Conservation (phyloP, 1,139 yeast genomes). For the Yueomyces sp. region DNA sequence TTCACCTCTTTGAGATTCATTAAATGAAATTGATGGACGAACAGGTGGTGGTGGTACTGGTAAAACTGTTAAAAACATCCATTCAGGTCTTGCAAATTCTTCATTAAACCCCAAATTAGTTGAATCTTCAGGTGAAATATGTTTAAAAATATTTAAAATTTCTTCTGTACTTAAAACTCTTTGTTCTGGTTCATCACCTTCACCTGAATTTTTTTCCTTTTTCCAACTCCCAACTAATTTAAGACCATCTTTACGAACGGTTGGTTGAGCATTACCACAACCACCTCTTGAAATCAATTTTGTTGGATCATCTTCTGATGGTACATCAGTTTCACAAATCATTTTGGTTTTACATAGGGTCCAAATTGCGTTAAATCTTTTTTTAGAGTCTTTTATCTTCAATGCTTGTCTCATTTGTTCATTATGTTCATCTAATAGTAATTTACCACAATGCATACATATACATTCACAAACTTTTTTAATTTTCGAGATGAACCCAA, state of each 20-base stretch:
- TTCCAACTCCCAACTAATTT: conserved; percentile 98
- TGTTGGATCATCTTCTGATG: conserved; percentile 50
- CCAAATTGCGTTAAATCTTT: conserved; percentile 96
- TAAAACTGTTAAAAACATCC: conserved; percentile 92
- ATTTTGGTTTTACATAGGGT: conserved; percentile 77
- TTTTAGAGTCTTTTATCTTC: conserved; percentile 84
- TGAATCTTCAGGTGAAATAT: conserved; percentile 78
- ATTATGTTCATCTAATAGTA: conserved; percentile 75
- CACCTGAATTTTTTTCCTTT: conserved; percentile 58
- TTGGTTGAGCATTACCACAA: conserved; percentile 95
- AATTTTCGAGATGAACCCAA: conserved; percentile 86
- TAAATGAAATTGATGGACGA: conserved; percentile 94
- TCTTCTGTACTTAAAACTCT: conserved; percentile 81
- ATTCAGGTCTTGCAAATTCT: conserved; percentile 96
- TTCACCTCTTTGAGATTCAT: conserved; percentile 98
- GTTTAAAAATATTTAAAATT: conserved; percentile 82
- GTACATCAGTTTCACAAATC: conserved; percentile 86
- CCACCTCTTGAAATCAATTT: conserved; percentile 70
- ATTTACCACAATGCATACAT: conserved; percentile 97
- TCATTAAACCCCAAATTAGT: conserved; percentile 77
- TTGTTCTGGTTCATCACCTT: conserved; percentile 84
- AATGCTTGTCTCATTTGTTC: conserved; percentile 84
- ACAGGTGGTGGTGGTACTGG: conserved; percentile 99
- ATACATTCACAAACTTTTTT: conserved; percentile 93
- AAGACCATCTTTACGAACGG: conserved; percentile 89